Base-by-base conservation (phyloP, 164 flowering plant genomes). In the Aristolochia californica region DNA sequence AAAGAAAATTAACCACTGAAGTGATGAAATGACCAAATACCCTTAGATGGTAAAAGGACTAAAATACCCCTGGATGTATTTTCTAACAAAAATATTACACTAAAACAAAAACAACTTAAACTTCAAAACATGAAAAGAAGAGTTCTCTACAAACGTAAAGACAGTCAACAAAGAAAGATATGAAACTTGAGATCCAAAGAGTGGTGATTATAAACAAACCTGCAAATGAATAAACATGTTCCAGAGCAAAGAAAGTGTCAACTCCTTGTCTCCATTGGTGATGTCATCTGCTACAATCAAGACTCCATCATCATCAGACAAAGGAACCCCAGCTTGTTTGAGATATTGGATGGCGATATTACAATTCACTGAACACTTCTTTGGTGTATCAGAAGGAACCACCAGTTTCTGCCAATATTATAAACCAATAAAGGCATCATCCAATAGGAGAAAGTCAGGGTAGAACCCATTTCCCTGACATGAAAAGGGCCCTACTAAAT, bases 141-240 rank as follows among this genome's bases (percentile, higher is more conserved):
- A 28, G 30, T 28, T 7, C 30, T 28, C 30, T 28, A 28, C 30
- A 28, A 28, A 28, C 30, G 7, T 28, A 2, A 28, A 28, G 2
- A 28, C 30, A 2, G 7, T 34, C 5, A 34, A 34, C 5, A 34
- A 34, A 3, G 40, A 34, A 34, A 34, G 40, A 34, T 34, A 34
- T 34, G 40, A 34, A 3, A 34, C 40, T 34, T 8, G 40, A 34
- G 4, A 34, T 34, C 40, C 40, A 34, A 34, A n/a, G 10, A 34
- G 1, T 34, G 7, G 7, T 5, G 40, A 34, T 34, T 34, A 12
- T 9, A 25, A 17, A 58, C 45, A 34, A 14, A 85, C 99, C 96
- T 93, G 99, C 74, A 93, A 68, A 70, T 85, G 85, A 54, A 84
- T 77, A 77, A 93, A 93, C 64, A 89, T 77, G 72, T 93, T 89